Conservation (phyloP, 306 rosid genomes). For the Hippophae rhamnoides region DNA sequence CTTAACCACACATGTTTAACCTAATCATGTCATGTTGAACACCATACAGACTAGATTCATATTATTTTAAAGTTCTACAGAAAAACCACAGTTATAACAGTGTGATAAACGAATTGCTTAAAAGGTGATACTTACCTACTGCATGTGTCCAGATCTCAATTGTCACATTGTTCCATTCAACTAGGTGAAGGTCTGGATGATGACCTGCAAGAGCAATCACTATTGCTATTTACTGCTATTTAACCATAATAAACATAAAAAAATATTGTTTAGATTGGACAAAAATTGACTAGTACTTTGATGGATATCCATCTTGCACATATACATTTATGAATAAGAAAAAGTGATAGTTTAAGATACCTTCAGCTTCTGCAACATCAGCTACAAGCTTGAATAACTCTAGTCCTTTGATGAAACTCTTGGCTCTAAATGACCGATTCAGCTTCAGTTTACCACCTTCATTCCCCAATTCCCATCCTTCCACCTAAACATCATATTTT, state of each 20-base stretch:
- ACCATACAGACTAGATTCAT: no score
- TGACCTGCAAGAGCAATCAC: slow-evolving; percentile 40
- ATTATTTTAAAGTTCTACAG: no score
- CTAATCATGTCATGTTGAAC: no score
- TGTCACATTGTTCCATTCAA: slow-evolving; percentile 74
- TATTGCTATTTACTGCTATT: no score
- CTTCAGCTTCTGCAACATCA: slow-evolving; percentile 78
- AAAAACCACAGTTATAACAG: no score
- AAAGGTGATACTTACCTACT: slow-evolving; percentile 34
- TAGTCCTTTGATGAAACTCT: slow-evolving; percentile 71
- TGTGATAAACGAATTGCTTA: no score
- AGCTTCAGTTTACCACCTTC: slow-evolving; percentile 56
- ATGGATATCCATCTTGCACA: neutral
- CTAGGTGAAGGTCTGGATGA: slow-evolving; percentile 97
- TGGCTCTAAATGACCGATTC: slow-evolving; percentile 60
- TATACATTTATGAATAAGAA: neutral
- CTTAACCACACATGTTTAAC: no score
- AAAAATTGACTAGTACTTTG: neutral
- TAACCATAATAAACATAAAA: no score
- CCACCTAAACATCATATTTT: slow-evolving; percentile 34
- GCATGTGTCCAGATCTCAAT: slow-evolving; percentile 85
- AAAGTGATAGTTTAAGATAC: slow-evolving; percentile 20
- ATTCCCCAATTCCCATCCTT: slow-evolving; percentile 54
- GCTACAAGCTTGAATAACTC: slow-evolving; percentile 61
- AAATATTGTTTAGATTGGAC: no score